Conservation (phyloP, 2,329 filamentous ascomycete species). For the Phyllosticta ampelicida region DNA sequence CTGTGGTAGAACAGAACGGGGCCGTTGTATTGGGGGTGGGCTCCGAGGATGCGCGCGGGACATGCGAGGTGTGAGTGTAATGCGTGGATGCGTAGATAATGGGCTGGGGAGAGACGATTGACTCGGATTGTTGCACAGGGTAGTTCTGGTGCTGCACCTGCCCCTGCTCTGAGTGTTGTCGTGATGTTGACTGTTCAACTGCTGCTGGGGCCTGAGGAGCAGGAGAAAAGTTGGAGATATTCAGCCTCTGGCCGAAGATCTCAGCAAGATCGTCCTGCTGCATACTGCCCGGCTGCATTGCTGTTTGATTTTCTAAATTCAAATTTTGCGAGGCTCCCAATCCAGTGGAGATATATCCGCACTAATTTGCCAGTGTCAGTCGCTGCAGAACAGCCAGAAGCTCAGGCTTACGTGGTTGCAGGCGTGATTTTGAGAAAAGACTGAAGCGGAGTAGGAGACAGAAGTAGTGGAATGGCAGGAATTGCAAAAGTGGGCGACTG, state of each 20-base stretch:
- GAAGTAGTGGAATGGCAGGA: constrained; percentile 29
- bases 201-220: constrained; percentile 12
- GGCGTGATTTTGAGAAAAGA: constrained; percentile 34
- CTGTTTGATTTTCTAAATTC: constrained; percentile 15
- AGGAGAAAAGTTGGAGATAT: constrained; percentile 7
- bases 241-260: constrained; percentile 65
- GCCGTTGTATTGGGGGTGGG: constrained; percentile 8
- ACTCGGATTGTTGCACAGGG: neutral
- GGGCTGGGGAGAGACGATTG: constrained; percentile 24
- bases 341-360: constrained; percentile 30
- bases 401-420: constrained; percentile 36
- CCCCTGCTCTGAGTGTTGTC: neutral
- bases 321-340: constrained; percentile 23
- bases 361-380: constrained; percentile 27
- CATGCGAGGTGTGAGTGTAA: constrained; percentile 71
- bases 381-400: neutral
- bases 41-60: constrained; percentile 20
- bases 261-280: constrained; percentile 72
- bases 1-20: constrained; percentile 28
- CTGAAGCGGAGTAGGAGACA: constrained; percentile 30
- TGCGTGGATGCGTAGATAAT: constrained; percentile 72
- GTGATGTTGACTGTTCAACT: constrained; percentile 5
- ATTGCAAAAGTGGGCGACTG: constrained; percentile 27
- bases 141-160: constrained; percentile 21
- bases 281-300: constrained; percentile 41